phyloP scores from a whole-genome alignment of 2,329 filamentous ascomycete genomes.

The Gnomoniopsis smithogilvyi region DNA sequence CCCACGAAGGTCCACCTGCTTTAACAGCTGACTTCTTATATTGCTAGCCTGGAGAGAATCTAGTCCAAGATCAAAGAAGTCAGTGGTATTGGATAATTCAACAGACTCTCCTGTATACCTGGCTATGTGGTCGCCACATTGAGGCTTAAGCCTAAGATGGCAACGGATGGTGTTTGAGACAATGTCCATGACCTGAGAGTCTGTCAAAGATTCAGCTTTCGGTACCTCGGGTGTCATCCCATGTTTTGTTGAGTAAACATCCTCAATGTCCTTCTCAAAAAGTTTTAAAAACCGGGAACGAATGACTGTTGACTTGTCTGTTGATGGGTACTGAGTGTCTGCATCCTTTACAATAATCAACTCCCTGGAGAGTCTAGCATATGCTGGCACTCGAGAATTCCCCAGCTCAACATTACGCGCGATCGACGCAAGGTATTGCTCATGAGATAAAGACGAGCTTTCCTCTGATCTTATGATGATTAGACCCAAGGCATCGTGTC shows the following conservation, averaged over 20 bases:
- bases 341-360: constrained; percentile 5
- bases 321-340: not conserved
- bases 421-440: not conserved
- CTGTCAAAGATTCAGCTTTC: not conserved
- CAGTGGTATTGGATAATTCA: not conserved
- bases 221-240: not conserved
- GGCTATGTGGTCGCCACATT: not conserved
- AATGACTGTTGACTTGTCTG: constrained; percentile 5
- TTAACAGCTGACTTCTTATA: constrained; percentile 1
- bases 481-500: constrained; percentile 4
- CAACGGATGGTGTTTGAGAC: not conserved
- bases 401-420: not conserved
- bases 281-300: not conserved
- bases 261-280: not conserved
- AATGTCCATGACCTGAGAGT: not conserved
- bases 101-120: not conserved
- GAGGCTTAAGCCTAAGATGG: not conserved
- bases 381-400: constrained; percentile 4
- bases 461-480: not conserved
- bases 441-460: not conserved
- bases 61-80: constrained; percentile 2
- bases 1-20: not conserved
- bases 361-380: not conserved
- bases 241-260: not conserved
- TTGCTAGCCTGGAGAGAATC: constrained; percentile 7